Percentiles rank a stretch among this genome's conserved stretches.
Conservation (phyloP, 257 asterid genomes). For the Solanum ossicruentum region DNA sequence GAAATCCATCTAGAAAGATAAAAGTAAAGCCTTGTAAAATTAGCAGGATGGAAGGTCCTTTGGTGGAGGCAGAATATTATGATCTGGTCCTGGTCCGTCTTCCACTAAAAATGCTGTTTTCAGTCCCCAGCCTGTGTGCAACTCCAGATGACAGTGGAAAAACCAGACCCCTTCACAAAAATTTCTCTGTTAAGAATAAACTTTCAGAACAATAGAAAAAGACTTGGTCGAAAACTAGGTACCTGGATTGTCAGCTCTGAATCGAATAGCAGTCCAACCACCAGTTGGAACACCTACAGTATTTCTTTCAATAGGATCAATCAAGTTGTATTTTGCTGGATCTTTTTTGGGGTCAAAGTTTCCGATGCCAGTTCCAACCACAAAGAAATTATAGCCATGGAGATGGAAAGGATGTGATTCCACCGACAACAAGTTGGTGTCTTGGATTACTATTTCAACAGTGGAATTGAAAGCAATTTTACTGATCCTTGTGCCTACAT, state of each 20-base stretch:
- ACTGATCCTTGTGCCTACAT: conserved; percentile 29
- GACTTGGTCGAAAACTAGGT: neutral
- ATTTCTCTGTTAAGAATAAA: neutral
- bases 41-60: conserved; percentile 53
- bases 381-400: conserved; percentile 75
- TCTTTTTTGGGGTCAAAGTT: conserved; percentile 42
- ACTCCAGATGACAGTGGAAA: conserved; percentile 60
- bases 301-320: conserved; percentile 68
- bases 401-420: conserved; percentile 83
- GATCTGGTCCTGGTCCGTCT: conserved; percentile 36
- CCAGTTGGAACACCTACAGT: conserved; percentile 78
- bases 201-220: neutral
- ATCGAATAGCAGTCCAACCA: conserved; percentile 81
- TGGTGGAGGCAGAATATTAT: conserved; percentile 48
- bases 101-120: conserved; percentile 58
- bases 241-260: conserved; percentile 84
- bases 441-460: conserved; percentile 53
- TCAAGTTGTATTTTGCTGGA: conserved; percentile 40
- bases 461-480: conserved; percentile 51
- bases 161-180: conserved; percentile 55
- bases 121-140: conserved; percentile 63
- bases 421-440: conserved; percentile 44
- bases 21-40: neutral
- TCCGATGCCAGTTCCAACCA: conserved; percentile 59
- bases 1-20: neutral